phyloP scores from a whole-genome alignment of 2,329 filamentous ascomycete genomes.

The Aspergillus thermomutatus region DNA sequence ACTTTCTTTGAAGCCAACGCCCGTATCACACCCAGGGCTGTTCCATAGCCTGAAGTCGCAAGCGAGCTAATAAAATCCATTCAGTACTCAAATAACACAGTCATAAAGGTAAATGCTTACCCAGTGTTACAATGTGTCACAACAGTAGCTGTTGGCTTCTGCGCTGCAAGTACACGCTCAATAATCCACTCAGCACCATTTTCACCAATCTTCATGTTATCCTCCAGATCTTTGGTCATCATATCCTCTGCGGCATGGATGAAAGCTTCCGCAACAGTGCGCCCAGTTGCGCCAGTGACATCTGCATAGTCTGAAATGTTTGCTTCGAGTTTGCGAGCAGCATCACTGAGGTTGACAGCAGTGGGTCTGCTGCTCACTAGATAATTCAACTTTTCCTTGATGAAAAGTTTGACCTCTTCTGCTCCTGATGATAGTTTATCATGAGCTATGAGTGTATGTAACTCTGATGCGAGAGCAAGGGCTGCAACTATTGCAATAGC shows the following conservation, averaged over 20 bases:
- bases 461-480: conserved; percentile 80
- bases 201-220: conserved; percentile 81
- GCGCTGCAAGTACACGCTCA: conserved; percentile 50
- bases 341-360: conserved; percentile 90
- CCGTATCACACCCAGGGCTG: conserved; percentile 89
- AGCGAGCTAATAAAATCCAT: conserved; percentile 60
- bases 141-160: conserved; percentile 66
- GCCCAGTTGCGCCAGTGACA: conserved; percentile 32
- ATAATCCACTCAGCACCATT: conserved; percentile 81
- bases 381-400: conserved; percentile 76
- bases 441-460: conserved; percentile 48
- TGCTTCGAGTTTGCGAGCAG: conserved; percentile 73
- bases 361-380: conserved; percentile 87
- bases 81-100: neutral
- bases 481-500: conserved; percentile 98
- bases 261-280: conserved; percentile 64
- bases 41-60: conserved; percentile 96
- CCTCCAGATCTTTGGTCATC: conserved; percentile 78
- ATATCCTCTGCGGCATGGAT: conserved; percentile 80
- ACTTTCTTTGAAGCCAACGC: conserved; percentile 65
- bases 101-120: conserved; percentile 42
- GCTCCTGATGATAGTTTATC: conserved; percentile 48
- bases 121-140: conserved; percentile 98
- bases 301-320: conserved; percentile 51
- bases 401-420: conserved; percentile 64